Base-by-base conservation (phyloP, 2,329 filamentous ascomycete genomes). In the Penicillium sp. region DNA sequence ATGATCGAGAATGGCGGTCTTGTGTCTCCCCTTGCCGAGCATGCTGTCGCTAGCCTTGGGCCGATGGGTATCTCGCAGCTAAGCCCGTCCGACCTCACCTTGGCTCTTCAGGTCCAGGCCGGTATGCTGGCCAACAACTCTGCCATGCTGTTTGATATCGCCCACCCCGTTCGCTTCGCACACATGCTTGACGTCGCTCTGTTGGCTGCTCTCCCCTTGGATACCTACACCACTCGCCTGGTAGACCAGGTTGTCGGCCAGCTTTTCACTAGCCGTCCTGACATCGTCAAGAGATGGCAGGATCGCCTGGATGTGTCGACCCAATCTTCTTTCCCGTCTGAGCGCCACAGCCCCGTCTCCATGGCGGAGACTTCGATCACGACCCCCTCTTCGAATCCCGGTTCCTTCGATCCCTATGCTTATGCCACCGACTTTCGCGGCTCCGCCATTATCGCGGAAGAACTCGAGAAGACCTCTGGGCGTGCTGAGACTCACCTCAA, bases 371-470 rank as follows among this genome's bases (percentile, higher is more conserved):
- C 78, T 1, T 66, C 67, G 13, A 60, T 67, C 20, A 74, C 79
- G 8, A 76, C 76, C 5, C 74, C 77, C 5, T 75, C 81, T 4
- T 77, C 78, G 38, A 83, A 80, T 42, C 86, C 94, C 57, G 91
- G 96, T 51, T 83, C 81, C 6, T 94, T 85, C 57, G 93, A 98
- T 60, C 93, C 93, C 1, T 94, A 97, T 60, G 87, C 86, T 10
- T 81, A 86, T 57, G 89, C 80, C 51, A 95, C 88, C 21, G 93
- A 98, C 65, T 91, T 93, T 74, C 91, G 91, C 67, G 90, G 88
- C 27, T 97, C 93, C 9, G 84, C 89, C 11, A 75, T 88, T 43
- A 96, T 97, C 58, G 87, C 88, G 0, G 90, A 96, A 49, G 80
- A 93, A 52, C 78, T 97, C 15, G 91, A 97, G 70, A 87, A 84